phyloP scores from a whole-genome alignment of 495 filamentous ascomycete genomes.

The Echria macrotheca region DNA sequence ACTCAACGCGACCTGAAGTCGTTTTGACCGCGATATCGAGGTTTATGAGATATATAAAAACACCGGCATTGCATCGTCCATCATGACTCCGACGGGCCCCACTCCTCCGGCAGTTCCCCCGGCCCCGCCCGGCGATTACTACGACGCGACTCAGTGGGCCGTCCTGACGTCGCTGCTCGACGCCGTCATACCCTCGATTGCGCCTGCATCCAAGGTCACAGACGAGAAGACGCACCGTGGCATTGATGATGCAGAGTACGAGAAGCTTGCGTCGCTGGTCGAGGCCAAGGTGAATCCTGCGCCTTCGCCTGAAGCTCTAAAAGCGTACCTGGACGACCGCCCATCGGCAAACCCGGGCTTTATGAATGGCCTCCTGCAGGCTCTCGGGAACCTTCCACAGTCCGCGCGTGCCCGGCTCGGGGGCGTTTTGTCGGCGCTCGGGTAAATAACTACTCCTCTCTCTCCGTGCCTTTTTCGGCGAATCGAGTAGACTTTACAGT shows the following conservation, averaged over 20 bases:
- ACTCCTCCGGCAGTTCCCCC: conserved; percentile 25
- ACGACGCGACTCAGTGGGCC: conserved; percentile 31
- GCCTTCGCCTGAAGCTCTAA: conserved; percentile 24
- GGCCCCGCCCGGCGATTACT: conserved; percentile 24
- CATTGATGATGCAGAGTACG: conserved; percentile 22
- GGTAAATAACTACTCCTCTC: conserved; percentile 10
- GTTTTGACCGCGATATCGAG: too few relatives aligned
- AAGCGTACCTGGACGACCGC: conserved; percentile 30
- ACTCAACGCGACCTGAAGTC: too few relatives aligned
- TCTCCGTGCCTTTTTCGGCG: too few relatives aligned
- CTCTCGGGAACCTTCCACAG: conserved; percentile 20
- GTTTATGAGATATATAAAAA: too few relatives aligned
- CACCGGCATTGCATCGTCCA: too few relatives aligned
- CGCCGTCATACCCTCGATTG: conserved; percentile 31
- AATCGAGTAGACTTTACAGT: too few relatives aligned
- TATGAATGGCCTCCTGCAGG: conserved; percentile 16
- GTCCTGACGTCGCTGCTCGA: conserved; percentile 31
- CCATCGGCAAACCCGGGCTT: conserved; percentile 24
- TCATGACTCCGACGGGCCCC: conserved; percentile 15
- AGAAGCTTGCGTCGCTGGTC: conserved; percentile 18
- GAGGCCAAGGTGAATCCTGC: conserved; percentile 20
- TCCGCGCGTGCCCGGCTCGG: conserved; percentile 25
- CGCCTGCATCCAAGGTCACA: conserved; percentile 18
- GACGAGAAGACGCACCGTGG: conserved; percentile 22
- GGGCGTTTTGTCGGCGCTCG: conserved; percentile 21